These are phyloP conservation scores for barley (Hordeum vulgare) DNA, from an alignment of 176 grass and related monocot species.

Conservation along the genomic window MorexV3_pseudomolecules_assembly NC_058523.1:360238915-360239414, in stretches of 20 bases:
- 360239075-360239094: background rate
- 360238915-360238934: background rate
- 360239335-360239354: background rate
- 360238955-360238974: background rate
- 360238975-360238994: background rate
- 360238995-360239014: background rate
- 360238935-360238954: background rate
- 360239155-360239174: conserved; percentile 70
- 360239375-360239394: background rate
- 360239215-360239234: conserved; percentile 90
- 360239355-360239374: background rate
- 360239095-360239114: background rate
- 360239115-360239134: background rate
- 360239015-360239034: background rate
- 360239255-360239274: conserved; percentile 7
- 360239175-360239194: conserved; percentile 99
- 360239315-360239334: background rate
- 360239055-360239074: background rate
- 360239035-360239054: background rate
- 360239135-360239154: conserved; percentile 17
- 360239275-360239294: background rate
- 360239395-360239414: background rate
- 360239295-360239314: background rate
- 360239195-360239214: conserved; percentile 93
- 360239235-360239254: conserved; percentile 79